phyloP scores from a whole-genome alignment of 192 early-diverging fungal species.

The Coemansia pectinata region DNA sequence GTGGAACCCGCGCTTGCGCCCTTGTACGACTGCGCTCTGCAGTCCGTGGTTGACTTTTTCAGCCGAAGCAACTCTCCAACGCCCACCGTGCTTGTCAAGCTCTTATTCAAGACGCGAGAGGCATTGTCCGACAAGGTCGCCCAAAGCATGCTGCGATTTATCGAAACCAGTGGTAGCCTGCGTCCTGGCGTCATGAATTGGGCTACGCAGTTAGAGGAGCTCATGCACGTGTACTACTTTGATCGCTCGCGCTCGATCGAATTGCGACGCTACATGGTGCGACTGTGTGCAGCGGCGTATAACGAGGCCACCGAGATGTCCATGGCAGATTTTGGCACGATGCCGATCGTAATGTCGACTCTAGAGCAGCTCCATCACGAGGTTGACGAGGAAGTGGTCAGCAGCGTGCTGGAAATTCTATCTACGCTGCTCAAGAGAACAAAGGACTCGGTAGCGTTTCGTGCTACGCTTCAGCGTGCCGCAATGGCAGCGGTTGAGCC shows the following conservation, averaged over 20 bases:
- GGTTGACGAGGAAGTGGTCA: slow-evolving; percentile 33
- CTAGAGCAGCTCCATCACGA: slow-evolving; percentile 46
- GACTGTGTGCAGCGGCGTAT: slow-evolving; percentile 24
- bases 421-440: slow-evolving; percentile 17
- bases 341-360: slow-evolving; percentile 32
- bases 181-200: slow-evolving; percentile 28
- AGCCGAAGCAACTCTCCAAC: slow-evolving; percentile 13
- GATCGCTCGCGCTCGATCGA: slow-evolving; percentile 37
- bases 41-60: slow-evolving; percentile 28
- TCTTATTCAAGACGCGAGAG: slow-evolving; percentile 35
- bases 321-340: slow-evolving; percentile 2
- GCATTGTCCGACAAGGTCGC: slow-evolving; percentile 47
- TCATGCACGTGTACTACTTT: slow-evolving; percentile 54
- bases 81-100: slow-evolving; percentile 16
- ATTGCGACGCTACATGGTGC: slow-evolving; percentile 35
- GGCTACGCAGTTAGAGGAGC: slow-evolving; percentile 27
- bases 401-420: slow-evolving; percentile 30
- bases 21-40: slow-evolving; percentile 38
- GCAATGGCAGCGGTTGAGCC: slow-evolving; percentile 35
- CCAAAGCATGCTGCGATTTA: slow-evolving; percentile 29
- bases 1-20: slow-evolving; percentile 14
- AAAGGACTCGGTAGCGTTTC: slow-evolving; percentile 16
- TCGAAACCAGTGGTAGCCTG: slow-evolving; percentile 33
- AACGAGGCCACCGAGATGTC: slow-evolving; percentile 7
- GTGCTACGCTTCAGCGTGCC: slow-evolving; percentile 8